Percentiles rank a stretch among this genome's conserved stretches.
phyloP scores from a whole-genome alignment of 2,329 filamentous ascomycete species.

The Graphilbum sp. region DNA sequence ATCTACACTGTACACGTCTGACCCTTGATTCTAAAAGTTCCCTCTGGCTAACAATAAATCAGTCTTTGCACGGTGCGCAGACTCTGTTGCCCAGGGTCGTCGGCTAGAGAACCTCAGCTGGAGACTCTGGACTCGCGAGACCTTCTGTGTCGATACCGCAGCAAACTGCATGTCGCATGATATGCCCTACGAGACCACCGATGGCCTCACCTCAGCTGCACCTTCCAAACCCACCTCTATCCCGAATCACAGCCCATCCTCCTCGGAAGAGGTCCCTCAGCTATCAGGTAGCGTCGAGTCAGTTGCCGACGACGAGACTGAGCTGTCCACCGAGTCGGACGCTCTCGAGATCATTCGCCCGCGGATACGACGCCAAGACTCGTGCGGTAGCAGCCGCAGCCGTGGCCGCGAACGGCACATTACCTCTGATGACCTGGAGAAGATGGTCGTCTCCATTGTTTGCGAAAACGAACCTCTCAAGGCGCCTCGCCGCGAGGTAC shows the following conservation, averaged over 20 bases:
- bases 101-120: slow-evolving; percentile 90
- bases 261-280: slow-evolving; percentile 46
- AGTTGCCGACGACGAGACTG: slow-evolving; percentile 48
- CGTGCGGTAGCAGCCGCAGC: slow-evolving; percentile 51
- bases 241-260: slow-evolving; percentile 13
- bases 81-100: slow-evolving; percentile 83
- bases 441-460: slow-evolving; percentile 87
- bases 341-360: slow-evolving; percentile 47
- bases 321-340: slow-evolving; percentile 36
- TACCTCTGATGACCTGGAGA: slow-evolving; percentile 80
- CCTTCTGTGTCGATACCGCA: slow-evolving; percentile 69
- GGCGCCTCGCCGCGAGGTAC: slow-evolving; percentile 31
- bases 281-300: slow-evolving; percentile 68
- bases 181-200: slow-evolving; percentile 28
- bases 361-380: slow-evolving; percentile 55
- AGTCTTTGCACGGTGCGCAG: slow-evolving; percentile 92
- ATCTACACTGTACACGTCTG: too few species aligned
- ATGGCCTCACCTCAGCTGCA: background rate
- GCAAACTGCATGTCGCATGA: slow-evolving; percentile 11
- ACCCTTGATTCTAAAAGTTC: too few species aligned
- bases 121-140: slow-evolving; percentile 89
- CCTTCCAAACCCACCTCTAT: slow-evolving; percentile 33
- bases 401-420: slow-evolving; percentile 72
- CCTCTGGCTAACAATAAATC: too few species aligned
- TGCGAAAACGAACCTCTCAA: slow-evolving; percentile 61